Evolutionary conservation across 257 asterid genomes (phyloP), one percentile per base, ranked within the genome.

Genomic region (Fraxinus anomala): DNA sequence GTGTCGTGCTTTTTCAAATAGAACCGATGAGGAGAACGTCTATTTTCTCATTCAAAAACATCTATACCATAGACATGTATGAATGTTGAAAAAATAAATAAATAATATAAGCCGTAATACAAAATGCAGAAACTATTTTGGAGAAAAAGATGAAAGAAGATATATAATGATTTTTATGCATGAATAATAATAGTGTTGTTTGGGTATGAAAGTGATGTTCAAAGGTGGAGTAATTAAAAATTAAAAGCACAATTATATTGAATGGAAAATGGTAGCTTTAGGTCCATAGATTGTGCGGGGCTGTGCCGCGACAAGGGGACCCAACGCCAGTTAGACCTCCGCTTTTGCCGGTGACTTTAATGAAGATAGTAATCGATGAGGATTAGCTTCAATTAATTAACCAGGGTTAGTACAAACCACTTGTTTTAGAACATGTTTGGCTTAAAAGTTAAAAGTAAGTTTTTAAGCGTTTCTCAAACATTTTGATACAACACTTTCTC

Each of bases 311-410:
- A 80, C 87, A 80, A 54, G 33, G 83, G 87, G 87, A 42, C 90
- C 87, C 88, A 76, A 1, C 76, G 86, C 85, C 82, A 82, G 86
- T 65, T 16, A 70, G 68, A 74, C 82, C 73, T 77, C 83, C 83
- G 81, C 77, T 71, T 80, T 80, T 79, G 84, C 84, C 71, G 84
- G 78, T 76, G 26, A 40, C 76, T 21, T 21, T 72, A 8, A 36
- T 47, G 39, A 49, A 76, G 11, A 44, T 40, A 40, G 49, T 9
- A 40, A 9, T 19, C 4, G 54, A 79, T 77, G 74, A 69, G 11
- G 77, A 56, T 26, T 69, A 19, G 68, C 13, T 59, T 47, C 21
- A 69, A 59, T 56, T 26, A 44, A 12, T 13, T 34, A 49, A 76
- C 84, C 70, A 70, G 47, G 65, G 83, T 80, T 14, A 23, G n/a